These are phyloP conservation scores for Tetragonia tetragonoides DNA, from an alignment of 148 eudicot genomes.

Conservation along the genomic window DNA sequence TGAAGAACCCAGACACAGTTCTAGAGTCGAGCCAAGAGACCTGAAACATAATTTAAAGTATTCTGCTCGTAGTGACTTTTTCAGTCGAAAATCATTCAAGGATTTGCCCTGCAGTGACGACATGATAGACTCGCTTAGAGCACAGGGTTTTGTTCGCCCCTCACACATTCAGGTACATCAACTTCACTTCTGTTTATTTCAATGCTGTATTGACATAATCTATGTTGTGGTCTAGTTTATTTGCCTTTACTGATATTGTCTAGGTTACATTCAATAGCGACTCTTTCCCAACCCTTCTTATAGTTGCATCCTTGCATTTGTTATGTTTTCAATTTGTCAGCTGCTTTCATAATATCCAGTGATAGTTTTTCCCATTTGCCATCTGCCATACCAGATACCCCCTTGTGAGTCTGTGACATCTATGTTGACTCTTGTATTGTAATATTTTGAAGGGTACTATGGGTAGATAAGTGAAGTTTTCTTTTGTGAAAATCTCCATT, in stretches of 20 bases:
- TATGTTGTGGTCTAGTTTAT: background rate
- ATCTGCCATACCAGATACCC: background rate
- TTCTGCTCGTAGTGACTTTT: conserved; percentile 51
- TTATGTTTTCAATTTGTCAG: background rate
- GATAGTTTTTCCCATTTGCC: background rate
- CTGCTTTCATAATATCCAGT: background rate
- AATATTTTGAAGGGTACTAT: background rate
- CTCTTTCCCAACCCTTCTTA: background rate
- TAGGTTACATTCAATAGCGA: background rate
- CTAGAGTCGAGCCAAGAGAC: conserved; percentile 29
- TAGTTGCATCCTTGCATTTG: background rate
- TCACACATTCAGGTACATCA: conserved; percentile 77
- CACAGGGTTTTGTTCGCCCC: conserved; percentile 56
- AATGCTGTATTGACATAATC: background rate
- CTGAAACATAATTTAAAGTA: conserved; percentile 35
- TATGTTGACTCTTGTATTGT: background rate
- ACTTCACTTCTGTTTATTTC: background rate
- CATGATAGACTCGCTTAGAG: conserved; percentile 57
- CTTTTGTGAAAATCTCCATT: too few relatives aligned
- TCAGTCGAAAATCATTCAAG: conserved; percentile 65
- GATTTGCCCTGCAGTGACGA: conserved; percentile 66
- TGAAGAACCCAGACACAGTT: conserved; percentile 28
- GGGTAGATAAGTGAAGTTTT: background rate
- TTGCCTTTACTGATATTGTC: background rate
- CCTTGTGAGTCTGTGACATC: background rate